Evolutionary conservation across 176 grass and related monocot genomes (phyloP).

Genomic region (Melocanna baccifera): DNA sequence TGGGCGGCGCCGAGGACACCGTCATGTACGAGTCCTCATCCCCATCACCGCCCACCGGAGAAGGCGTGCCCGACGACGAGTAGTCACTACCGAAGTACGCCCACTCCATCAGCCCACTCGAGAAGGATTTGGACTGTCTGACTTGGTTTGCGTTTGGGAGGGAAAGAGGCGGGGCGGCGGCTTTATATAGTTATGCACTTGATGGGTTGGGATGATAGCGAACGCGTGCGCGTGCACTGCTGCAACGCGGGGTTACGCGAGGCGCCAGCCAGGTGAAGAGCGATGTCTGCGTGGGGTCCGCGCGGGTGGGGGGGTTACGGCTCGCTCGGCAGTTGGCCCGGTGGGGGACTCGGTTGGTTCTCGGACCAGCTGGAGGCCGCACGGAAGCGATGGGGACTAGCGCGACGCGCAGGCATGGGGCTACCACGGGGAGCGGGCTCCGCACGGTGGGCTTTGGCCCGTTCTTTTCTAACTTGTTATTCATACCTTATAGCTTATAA

Average conservation of each 20-base stretch:
- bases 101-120: slow-evolving; percentile 7
- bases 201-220: not conserved
- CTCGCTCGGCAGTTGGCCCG: not conserved
- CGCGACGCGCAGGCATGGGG: slow-evolving; percentile 35
- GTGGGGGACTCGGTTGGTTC: not conserved
- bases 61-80: slow-evolving; percentile 17
- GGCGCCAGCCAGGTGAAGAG: slow-evolving; percentile 33
- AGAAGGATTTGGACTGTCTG: not conserved
- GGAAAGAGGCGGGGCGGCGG: not conserved
- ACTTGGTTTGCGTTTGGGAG: slow-evolving; percentile 18
- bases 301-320: not conserved
- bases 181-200: slow-evolving; percentile 14
- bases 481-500: too few species aligned
- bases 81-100: not conserved
- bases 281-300: slow-evolving; percentile 9
- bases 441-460: not conserved
- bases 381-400: slow-evolving; percentile 14
- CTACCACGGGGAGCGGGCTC: not conserved
- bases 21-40: slow-evolving; percentile 56
- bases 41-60: slow-evolving; percentile 17
- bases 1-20: slow-evolving; percentile 62
- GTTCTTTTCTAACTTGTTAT: too few species aligned
- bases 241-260: slow-evolving; percentile 28
- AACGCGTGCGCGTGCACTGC: slow-evolving; percentile 11
- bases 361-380: slow-evolving; percentile 28